phyloP scores from a whole-genome alignment of 176 grass and related monocot species.

The Cymbopogon citratus region DNA sequence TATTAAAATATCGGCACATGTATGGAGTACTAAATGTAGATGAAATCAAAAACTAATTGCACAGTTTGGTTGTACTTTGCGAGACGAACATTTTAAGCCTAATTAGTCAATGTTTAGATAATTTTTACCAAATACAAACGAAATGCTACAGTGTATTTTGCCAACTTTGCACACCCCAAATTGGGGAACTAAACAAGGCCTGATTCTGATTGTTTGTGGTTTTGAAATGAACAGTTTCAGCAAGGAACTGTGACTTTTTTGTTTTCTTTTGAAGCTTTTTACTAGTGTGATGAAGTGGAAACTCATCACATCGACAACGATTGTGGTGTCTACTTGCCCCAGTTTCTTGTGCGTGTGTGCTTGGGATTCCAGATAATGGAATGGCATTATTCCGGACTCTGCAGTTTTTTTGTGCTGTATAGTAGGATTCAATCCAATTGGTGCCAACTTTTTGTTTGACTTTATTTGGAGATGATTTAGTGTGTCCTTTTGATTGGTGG shows the following conservation, averaged over 20 bases:
- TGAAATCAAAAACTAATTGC: too few species aligned
- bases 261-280: neutral
- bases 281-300: neutral
- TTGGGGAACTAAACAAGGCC: too few species aligned
- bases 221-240: neutral
- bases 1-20: too few species aligned
- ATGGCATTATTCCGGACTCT: neutral
- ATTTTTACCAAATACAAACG: too few species aligned
- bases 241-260: neutral
- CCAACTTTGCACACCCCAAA: too few species aligned
- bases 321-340: neutral
- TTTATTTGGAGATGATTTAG: neutral
- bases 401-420: neutral
- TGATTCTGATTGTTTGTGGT: neutral
- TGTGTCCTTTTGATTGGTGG: neutral
- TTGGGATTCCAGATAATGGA: neutral
- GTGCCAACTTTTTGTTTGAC: neutral
- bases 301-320: neutral
- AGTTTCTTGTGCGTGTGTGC: conserved; percentile 4
- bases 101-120: too few species aligned
- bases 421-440: neutral
- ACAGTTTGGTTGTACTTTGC: too few species aligned
- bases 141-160: too few species aligned
- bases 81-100: too few species aligned
- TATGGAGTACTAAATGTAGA: too few species aligned